Base-by-base conservation (phyloP, 2,329 filamentous ascomycete genomes). In the Fusarium palustre region DNA sequence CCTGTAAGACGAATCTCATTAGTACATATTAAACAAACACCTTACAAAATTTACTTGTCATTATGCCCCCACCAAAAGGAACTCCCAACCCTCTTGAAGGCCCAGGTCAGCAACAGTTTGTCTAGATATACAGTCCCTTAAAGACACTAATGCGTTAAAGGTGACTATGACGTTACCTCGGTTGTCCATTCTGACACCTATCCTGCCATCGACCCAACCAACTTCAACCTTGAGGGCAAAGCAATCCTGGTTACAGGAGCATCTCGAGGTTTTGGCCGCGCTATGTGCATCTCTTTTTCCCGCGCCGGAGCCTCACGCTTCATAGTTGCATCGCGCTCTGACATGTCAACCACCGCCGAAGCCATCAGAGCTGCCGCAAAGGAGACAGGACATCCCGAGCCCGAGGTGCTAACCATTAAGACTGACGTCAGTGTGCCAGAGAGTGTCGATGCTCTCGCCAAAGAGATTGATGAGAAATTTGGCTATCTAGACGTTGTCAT, bases 11-110 rank as follows among this genome's bases (percentile, higher is more conserved):
- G 24, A 25, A 28, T 42, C 5, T 18, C 36, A 20, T 4, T 16
- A 25, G 15, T 4, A 20, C 36, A 39, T 39, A 16, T 46, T 7
- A 5, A 46, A 4, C 11, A 45, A 45, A 12, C 28, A 11, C 16
- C 16, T 13, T n/a, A n/a, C 42, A 9, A 28, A 22, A 5, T 5
- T n/a, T 20, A 9, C 11, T 11, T 20, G 11, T 9, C 7, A 16
- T 63, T 15, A 43, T 28, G 58, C 59, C 59, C 56, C 59, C 59
- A 3, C 59, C 48, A 2, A 48, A 33, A 48, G 58, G 59, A 48
- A 63, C 59, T 2, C 34, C 24, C 2, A 63, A 63, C 15, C 59
- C 59, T 24, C 56, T 63, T 8, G 48, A 63, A 48, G 58, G 58
- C 4, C 59, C 58, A 36, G 59, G 59, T 56, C 24, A 56, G 41